These are phyloP conservation scores for Lachnellula hyalina DNA, from an alignment of 2,329 filamentous ascomycete species.

Conservation along the genomic window DNA sequence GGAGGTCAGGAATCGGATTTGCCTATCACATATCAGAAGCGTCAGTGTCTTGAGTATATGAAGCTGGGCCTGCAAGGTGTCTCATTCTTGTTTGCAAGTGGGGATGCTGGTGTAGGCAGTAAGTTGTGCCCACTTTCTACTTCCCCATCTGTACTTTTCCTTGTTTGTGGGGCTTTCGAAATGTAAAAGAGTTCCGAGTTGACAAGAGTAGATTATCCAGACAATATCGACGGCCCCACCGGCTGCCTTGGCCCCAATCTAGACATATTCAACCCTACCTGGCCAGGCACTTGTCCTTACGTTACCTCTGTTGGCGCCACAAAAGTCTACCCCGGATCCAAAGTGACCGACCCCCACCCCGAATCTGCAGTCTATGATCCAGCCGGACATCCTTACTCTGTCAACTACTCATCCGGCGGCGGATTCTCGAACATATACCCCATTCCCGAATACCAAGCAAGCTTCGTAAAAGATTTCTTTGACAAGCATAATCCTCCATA, in stretches of 20 bases:
- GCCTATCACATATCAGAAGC: slow-evolving; percentile 47
- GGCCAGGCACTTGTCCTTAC: slow-evolving; percentile 39
- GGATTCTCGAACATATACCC: slow-evolving; percentile 44
- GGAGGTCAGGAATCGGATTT: slow-evolving; percentile 47
- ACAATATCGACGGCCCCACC: slow-evolving; percentile 10
- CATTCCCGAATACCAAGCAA: slow-evolving; percentile 39
- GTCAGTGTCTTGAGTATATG: slow-evolving; percentile 45
- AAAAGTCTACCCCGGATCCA: slow-evolving; percentile 27
- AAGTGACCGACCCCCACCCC: slow-evolving; percentile 33
- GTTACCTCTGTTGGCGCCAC: slow-evolving; percentile 37
- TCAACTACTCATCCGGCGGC: slow-evolving; percentile 36
- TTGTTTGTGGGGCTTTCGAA: no score
- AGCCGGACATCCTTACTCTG: slow-evolving; percentile 9
- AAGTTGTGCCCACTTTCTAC: background rate
- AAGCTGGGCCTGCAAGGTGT: slow-evolving; percentile 45
- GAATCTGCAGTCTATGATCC: slow-evolving; percentile 24
- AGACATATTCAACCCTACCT: slow-evolving; percentile 40
- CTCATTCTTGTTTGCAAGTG: slow-evolving; percentile 42
- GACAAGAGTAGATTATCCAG: no score
- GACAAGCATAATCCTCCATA: slow-evolving; percentile 23
- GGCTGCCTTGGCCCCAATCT: slow-evolving; percentile 41
- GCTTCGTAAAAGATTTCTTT: slow-evolving; percentile 39
- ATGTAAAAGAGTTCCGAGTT: no score
- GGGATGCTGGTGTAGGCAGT: slow-evolving; percentile 41
- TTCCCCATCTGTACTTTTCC: no score